A percentile compares a stretch with the other conserved stretches of the same genome.
Evolutionary conservation across 108 stramenopile genomes (phyloP).

Genomic region (Pelagomonas calceolata): DNA sequence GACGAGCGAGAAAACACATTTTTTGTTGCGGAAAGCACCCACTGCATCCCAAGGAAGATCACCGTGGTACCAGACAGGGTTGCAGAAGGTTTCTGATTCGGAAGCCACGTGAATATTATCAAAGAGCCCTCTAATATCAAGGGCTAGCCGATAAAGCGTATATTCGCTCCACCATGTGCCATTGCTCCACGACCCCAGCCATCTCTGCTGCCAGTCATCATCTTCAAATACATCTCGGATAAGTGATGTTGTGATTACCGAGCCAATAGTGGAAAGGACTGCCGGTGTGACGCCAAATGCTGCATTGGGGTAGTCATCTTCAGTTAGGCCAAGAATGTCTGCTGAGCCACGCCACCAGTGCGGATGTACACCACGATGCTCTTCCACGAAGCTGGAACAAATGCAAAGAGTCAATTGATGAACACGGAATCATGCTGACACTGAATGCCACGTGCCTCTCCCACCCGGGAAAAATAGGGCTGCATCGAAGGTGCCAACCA

Average conservation of each 20-base stretch:
- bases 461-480: not conserved
- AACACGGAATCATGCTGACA: too few relatives aligned
- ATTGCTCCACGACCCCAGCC: constrained; percentile 1
- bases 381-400: not conserved
- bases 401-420: too few relatives aligned
- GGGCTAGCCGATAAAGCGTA: constrained; percentile 29
- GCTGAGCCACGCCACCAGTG: not conserved
- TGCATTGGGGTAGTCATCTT: not conserved
- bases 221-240: too few relatives aligned
- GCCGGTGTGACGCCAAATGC: constrained; percentile 33
- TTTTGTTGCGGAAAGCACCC: not conserved
- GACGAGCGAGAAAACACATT: not conserved
- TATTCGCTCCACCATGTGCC: constrained; percentile 31
- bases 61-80: constrained; percentile 3
- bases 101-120: constrained; percentile 13
- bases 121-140: constrained; percentile 22
- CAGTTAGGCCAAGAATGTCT: not conserved
- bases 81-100: not conserved
- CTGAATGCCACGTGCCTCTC: not conserved
- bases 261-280: constrained; percentile 20
- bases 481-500: not conserved
- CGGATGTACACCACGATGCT: constrained; percentile 1
- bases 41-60: not conserved
- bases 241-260: not conserved
- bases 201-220: not conserved